phyloP scores from a whole-genome alignment of 1,284 basidiomycete genomes.

The Crucibulum parvulum region DNA sequence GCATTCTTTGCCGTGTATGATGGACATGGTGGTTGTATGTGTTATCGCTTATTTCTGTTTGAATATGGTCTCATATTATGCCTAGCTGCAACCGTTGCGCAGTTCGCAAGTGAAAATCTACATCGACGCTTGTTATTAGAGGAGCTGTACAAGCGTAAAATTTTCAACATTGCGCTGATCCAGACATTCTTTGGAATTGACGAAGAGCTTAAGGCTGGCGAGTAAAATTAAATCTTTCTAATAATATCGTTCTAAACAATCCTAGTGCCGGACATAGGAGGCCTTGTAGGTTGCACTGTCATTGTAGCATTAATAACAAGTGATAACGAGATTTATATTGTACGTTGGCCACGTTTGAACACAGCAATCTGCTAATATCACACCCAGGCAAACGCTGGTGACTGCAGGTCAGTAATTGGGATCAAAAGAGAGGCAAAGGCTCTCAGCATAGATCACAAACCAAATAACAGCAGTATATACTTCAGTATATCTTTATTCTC shows the following conservation, averaged over 20 bases:
- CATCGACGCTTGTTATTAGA: constrained; percentile 83
- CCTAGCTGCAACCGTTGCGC: constrained; percentile 87
- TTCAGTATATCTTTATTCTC: constrained; percentile 4
- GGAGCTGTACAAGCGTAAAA: constrained; percentile 72
- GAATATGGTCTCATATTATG: constrained; percentile 12
- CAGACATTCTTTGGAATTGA: constrained; percentile 93
- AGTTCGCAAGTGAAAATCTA: constrained; percentile 90
- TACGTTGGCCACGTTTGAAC: constrained; percentile 45
- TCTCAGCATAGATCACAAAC: constrained; percentile 97
- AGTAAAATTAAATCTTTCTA: constrained; percentile 27
- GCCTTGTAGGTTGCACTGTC: constrained; percentile 97
- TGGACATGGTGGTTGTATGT: constrained; percentile 90
- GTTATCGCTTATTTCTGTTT: constrained; percentile 1
- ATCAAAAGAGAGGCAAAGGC: constrained; percentile 87
- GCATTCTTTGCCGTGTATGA: constrained; percentile 98
- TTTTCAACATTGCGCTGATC: constrained; percentile 86
- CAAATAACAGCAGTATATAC: constrained; percentile 80
- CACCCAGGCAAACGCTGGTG: constrained; percentile 94
- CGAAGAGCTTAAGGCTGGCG: constrained; percentile 90
- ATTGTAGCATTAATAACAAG: constrained; percentile 87
- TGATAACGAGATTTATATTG: constrained; percentile 83
- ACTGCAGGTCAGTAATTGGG: constrained; percentile 93
- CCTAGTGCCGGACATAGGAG: constrained; percentile 86
- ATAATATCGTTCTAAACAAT: constrained; percentile 14
- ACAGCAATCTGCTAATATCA: constrained; percentile 9